Evolutionary conservation across 306 rosid genomes (phyloP), one percentile per base, ranked within the genome.

Genomic region (Malus sylvestris): DNA sequence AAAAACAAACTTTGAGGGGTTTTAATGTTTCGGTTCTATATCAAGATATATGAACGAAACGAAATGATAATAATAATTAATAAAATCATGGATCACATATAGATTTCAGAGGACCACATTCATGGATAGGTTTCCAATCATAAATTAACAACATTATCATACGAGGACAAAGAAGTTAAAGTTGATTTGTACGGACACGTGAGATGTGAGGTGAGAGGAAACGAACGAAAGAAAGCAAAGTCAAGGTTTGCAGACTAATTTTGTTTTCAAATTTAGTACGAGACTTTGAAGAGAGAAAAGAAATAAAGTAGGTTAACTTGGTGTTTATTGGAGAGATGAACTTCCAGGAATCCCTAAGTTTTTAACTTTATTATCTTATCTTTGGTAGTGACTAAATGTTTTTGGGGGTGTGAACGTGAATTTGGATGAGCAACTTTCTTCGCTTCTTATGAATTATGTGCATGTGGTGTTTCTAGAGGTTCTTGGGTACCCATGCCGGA

Each of bases 271-370:
- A 29, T 33, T 27, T 74, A 4, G 12, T 8, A 27, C 51, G 46
- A 25, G 35, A 60, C 53, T 22, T 7, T 3, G 10, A 60, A 23
- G 68, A 8, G 58, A 25, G 6, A 70, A 1, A 6, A 53, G 4
- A 22, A 6, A 72, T 58, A 65, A 75, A 65, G 19, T 53, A 52
- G 27, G 78, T 82, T 75, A 75, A 76, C 68, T 67, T 75, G 75
- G 46, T 20, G 46, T 22, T 40, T 69, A 16, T 14, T 49, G 53
- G 19, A 49, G 71, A 46, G 49, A 80, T 23, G 70, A 68, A 75
- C 75, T 83, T 80, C 73, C 74, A 51, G 76, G 81, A 69, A 86
- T 49, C 45, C 75, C 46, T 33, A 40, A 44, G 67, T 7, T 51
- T 23, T 40, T 40, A 25, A 66, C 76, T 82, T 70, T 57, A 16